Evolutionary conservation across 164 flowering plant species (phyloP), one percentile per base, ranked within the genome.

Genomic region (Brasenia schreberi): DNA sequence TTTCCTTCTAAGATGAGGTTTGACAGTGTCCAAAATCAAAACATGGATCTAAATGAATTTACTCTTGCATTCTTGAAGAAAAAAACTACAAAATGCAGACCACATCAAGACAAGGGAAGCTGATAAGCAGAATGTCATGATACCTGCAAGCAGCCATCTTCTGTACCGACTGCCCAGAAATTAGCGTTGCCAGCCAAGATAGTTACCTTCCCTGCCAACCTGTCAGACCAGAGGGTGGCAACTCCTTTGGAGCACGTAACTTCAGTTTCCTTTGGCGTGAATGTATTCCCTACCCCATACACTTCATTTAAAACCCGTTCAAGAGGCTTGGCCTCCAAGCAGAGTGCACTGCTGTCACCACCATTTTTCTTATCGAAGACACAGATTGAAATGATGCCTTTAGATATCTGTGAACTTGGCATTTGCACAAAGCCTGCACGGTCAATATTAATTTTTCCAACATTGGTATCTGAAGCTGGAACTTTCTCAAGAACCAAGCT

Each of bases 141-240:
- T 45, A 92, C 99, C 97, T 92, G 99, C 23, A 92, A 72, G 71
- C 84, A 84, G 43, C 99, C 98, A 81, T 95, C 97, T 77, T 92
- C 96, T 79, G 91, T 90, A 19, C 99, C 98, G 70, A 90, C 89
- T 60, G 95, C 99, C 98, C 99, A 95, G 66, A 92, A 92, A 73
- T 95, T 95, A 43, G 85, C 80, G 83, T 95, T 95, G 72, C 99
- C 99, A 70, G 99, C 96, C 78, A 95, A 83, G 67, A 86, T 96
- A 59, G 96, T 83, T 62, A 85, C 93, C 75, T 83, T 87, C 19
- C 97, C 94, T 19, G 89, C 74, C 0, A 95, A 77, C 71, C 98
- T 77, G 75, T 95, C 98, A 67, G 91, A 87, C 99, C 99, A 95
- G 72, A 95, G 87, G 58, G 78, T 84, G 71, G 81, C 70, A 43